phyloP scores from a whole-genome alignment of 2,329 filamentous ascomycete species.

The Aspergillus nomiae region DNA sequence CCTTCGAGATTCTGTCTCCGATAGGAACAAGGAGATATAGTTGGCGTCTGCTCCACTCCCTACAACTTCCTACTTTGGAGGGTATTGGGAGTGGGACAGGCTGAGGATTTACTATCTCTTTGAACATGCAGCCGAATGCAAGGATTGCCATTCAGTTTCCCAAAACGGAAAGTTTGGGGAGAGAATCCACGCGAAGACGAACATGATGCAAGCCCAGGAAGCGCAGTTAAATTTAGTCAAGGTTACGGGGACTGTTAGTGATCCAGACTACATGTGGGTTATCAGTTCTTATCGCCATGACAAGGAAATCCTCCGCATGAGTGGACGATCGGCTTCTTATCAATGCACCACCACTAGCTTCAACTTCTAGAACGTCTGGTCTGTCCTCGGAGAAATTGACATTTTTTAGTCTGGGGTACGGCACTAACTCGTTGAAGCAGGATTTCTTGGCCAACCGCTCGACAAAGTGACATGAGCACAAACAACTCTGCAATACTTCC shows the following conservation, averaged over 20 bases:
- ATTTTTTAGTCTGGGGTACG: background rate
- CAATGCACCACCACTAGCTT: background rate
- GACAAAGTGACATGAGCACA: background rate
- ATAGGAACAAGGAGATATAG: background rate
- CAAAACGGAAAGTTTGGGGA: background rate
- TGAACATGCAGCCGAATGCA: background rate
- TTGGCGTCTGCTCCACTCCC: constrained; percentile 12
- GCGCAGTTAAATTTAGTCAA: background rate
- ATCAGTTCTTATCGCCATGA: background rate
- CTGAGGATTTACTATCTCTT: background rate
- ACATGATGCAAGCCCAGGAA: background rate
- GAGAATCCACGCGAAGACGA: background rate
- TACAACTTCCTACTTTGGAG: constrained; percentile 39
- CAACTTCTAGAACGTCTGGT: background rate
- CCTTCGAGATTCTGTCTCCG: background rate
- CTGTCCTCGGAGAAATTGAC: background rate
- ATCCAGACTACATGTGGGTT: background rate
- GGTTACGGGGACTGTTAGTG: background rate
- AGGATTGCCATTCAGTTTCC: background rate
- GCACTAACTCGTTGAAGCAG: background rate
- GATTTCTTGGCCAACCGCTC: background rate
- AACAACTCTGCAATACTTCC: background rate
- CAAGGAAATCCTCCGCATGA: background rate
- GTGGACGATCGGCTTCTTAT: background rate
- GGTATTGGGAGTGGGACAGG: constrained; percentile 36